These are phyloP conservation scores for Polyplosphaeria fusca DNA, from an alignment of 495 filamentous ascomycete species.

Conservation along the genomic window DNA sequence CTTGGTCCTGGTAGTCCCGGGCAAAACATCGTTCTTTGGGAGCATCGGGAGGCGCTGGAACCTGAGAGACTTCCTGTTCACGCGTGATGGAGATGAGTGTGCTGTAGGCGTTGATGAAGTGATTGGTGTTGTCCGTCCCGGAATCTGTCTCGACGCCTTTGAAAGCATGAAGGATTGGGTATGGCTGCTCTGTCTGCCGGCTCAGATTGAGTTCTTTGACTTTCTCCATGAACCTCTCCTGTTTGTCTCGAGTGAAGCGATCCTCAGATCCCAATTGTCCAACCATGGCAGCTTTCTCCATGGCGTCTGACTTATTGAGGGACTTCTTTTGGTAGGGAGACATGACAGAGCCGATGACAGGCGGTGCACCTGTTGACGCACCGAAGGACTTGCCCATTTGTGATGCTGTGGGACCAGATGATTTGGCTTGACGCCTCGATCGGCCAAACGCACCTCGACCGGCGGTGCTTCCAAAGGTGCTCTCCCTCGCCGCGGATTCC, in stretches of 20 bases:
- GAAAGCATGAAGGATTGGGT: constrained; percentile 70
- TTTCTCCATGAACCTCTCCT: constrained; percentile 70
- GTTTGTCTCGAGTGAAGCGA: constrained; percentile 73
- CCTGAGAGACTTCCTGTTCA: constrained; percentile 50
- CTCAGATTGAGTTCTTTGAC: constrained; percentile 71
- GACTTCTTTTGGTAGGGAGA: constrained; percentile 45
- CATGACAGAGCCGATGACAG: constrained; percentile 76
- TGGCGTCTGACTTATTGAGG: constrained; percentile 52
- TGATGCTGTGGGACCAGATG: constrained; percentile 39
- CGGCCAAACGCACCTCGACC: constrained; percentile 59
- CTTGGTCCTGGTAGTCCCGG: constrained; percentile 67
- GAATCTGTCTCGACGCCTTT: constrained; percentile 64
- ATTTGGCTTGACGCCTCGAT: constrained; percentile 51
- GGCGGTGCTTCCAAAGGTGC: constrained; percentile 14
- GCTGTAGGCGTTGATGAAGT: constrained; percentile 73
- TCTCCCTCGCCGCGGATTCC: constrained; percentile 40
- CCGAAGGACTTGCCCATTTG: constrained; percentile 54
- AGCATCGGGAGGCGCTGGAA: no score
- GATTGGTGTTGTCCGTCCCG: constrained; percentile 50
- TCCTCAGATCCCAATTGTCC: constrained; percentile 56
- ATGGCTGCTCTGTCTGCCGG: constrained; percentile 60
- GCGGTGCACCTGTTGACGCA: constrained; percentile 65
- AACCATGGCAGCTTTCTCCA: constrained; percentile 50
- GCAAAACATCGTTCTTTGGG: constrained; percentile 72
- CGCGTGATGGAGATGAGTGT: constrained; percentile 68